Conservation (phyloP, 345 rosid species). For the Cardamine chenopodiifolia region DNA sequence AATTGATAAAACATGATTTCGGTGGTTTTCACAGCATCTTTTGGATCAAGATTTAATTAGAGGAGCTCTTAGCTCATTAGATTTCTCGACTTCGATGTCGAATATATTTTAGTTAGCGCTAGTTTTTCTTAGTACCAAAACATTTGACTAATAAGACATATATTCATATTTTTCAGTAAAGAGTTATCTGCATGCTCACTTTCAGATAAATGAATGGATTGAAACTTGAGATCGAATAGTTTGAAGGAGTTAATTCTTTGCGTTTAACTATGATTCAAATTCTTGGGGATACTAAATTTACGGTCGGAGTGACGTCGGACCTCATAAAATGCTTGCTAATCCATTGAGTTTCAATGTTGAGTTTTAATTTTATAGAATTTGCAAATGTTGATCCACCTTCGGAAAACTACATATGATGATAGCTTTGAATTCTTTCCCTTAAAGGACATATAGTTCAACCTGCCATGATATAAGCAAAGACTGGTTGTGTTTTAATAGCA, state of each 20-base stretch:
- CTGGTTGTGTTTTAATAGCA: conserved; percentile 16
- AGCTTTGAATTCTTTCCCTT: neutral
- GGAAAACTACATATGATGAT: conserved; percentile 5
- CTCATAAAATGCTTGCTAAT: neutral
- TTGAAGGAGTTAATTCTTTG: neutral
- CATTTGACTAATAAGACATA: conserved; percentile 3
- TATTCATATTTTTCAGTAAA: neutral
- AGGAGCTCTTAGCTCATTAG: conserved; percentile 5
- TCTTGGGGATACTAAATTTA: conserved; percentile 2
- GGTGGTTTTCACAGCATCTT: neutral
- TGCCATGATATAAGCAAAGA: conserved; percentile 37
- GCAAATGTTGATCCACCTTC: neutral
- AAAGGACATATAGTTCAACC: conserved; percentile 28
- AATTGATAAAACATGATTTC: neutral
- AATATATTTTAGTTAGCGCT: neutral
- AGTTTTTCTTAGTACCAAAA: neutral
- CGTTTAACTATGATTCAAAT: neutral
- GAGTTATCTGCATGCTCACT: neutral
- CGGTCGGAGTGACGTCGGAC: neutral
- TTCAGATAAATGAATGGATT: neutral
- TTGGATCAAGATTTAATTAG: neutral
- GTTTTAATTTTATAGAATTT: neutral
- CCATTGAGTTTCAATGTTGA: conserved; percentile 1
- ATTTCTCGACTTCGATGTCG: neutral
- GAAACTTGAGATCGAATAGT: neutral